phyloP scores from a whole-genome alignment of 257 asterid species.

The Nicotiana attenuata region DNA sequence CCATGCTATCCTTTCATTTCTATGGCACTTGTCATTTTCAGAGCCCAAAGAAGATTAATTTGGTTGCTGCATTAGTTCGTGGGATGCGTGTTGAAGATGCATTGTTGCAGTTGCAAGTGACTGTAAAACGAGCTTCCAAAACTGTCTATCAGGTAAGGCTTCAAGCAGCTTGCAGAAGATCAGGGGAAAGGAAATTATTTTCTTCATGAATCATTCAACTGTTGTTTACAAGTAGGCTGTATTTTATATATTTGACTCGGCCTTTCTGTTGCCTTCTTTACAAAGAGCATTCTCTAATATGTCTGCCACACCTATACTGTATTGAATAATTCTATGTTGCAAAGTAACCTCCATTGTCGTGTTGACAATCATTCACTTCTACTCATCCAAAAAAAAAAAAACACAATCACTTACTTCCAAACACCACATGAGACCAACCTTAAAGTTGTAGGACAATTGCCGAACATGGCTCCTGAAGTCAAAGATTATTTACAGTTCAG shows the following conservation, averaged over 20 bases:
- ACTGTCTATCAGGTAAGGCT: slow-evolving; percentile 84
- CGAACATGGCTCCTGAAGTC: background rate
- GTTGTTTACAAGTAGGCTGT: too few species aligned
- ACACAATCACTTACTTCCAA: background rate
- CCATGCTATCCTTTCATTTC: background rate
- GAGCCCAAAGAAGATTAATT: slow-evolving; percentile 93
- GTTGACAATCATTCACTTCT: too few species aligned
- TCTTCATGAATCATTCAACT: background rate
- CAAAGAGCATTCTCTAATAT: background rate
- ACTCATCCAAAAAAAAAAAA: too few species aligned
- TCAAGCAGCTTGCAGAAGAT: slow-evolving; percentile 82
- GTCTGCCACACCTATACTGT: background rate
- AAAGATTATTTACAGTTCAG: background rate
- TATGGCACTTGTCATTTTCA: slow-evolving; percentile 23
- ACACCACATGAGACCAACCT: background rate
- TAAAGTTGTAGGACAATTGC: background rate
- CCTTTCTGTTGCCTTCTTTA: background rate
- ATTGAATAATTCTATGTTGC: background rate
- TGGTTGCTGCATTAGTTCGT: slow-evolving; percentile 90
- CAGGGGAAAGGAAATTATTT: slow-evolving; percentile 16
- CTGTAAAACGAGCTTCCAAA: slow-evolving; percentile 87
- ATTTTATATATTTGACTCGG: background rate
- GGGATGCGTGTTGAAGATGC: slow-evolving; percentile 99
- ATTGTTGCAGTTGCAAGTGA: slow-evolving; percentile 87
- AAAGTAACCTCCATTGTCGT: too few species aligned